Evolutionary conservation across 2,329 filamentous ascomycete genomes (phyloP).

Genomic region (Penicillium sp.): DNA sequence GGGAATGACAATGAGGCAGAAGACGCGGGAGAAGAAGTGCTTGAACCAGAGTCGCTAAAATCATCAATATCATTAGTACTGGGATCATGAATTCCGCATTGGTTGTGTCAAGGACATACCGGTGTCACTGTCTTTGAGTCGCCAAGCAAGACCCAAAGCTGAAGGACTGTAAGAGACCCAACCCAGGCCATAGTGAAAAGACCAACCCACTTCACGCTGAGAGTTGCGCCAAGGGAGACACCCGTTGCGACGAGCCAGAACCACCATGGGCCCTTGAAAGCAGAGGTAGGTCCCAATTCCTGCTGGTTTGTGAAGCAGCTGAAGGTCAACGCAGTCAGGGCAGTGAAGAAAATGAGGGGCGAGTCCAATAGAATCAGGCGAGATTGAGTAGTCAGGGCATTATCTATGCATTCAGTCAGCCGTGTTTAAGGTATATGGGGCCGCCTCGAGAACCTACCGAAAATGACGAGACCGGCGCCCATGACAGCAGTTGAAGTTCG

Average conservation of each 20-base stretch:
- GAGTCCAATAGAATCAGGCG: conserved; percentile 95
- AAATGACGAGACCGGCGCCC: conserved; percentile 84
- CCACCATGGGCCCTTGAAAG: conserved; percentile 93
- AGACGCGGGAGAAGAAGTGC: conserved; percentile 86
- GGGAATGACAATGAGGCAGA: conserved; percentile 90
- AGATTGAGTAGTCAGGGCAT: conserved; percentile 91
- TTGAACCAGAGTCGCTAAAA: conserved; percentile 78
- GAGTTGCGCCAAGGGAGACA: conserved; percentile 82
- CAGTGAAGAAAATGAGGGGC: conserved; percentile 89
- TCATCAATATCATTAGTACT: conserved; percentile 35
- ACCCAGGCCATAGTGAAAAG: conserved; percentile 99
- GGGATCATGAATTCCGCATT: not conserved
- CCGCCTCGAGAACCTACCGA: conserved; percentile 61
- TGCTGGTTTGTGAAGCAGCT: conserved; percentile 95
- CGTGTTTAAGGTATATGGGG: not conserved
- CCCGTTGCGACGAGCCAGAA: conserved; percentile 93
- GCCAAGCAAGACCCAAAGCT: conserved; percentile 93
- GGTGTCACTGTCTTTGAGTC: conserved; percentile 84
- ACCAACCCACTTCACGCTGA: conserved; percentile 98
- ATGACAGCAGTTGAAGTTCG: conserved; percentile 81
- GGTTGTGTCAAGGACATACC: conserved; percentile 48
- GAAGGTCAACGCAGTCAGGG: conserved; percentile 86
- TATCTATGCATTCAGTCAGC: conserved; percentile 63
- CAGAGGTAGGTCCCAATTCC: conserved; percentile 84
- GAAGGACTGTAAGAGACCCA: conserved; percentile 82